Base-by-base conservation (phyloP, 2,329 filamentous ascomycete species). In the Spiromastix sp. region DNA sequence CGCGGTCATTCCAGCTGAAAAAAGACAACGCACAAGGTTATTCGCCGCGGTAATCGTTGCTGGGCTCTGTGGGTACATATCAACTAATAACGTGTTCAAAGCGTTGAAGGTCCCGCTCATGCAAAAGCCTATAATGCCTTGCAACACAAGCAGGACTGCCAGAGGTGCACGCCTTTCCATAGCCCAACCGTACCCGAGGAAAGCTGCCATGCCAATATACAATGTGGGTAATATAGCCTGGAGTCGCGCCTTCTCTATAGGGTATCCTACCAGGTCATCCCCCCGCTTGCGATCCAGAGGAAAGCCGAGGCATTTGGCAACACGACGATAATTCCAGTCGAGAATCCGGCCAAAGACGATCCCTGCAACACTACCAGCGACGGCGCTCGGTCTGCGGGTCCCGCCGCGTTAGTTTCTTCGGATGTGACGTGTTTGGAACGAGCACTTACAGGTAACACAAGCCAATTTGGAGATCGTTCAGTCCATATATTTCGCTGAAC, bases 171-270 rank as follows among this genome's bases (percentile, higher is more conserved):
- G 22, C 9, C 9, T 25, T n/a, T 10, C 9, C 9, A 25, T 10
- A 25, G 22, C 9, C 9, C 11, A 24, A 34, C 25, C 70, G 61
- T 3, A 60, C 68, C 0, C n/a, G 68, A 69, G 4, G 70, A 57
- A 0, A 63, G 61, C 0, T 68, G 60, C 68, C 68, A 72, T 4
- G 70, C 70, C 0, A 65, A 66, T 25, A 72, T 52, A 74, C 73
- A 0, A 66, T 68, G 0, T 63, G 61, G 1, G 68, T 47, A 20
- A 74, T 66, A 0, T 70, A 68, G 0, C 68, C 52, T 0, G 67
- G 63, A 12, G 72, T 67, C 29, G 64, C 66, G 0, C 70, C 60
- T 1, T 43, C 41, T 0, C 63, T 66, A 9, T 70, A 54, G 5
- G 71, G 60, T 0, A 64, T 67, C 70, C 71, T 74, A 20, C 71